Base-by-base conservation (phyloP, 129 eudicot species). In the Escallonia rubra region DNA sequence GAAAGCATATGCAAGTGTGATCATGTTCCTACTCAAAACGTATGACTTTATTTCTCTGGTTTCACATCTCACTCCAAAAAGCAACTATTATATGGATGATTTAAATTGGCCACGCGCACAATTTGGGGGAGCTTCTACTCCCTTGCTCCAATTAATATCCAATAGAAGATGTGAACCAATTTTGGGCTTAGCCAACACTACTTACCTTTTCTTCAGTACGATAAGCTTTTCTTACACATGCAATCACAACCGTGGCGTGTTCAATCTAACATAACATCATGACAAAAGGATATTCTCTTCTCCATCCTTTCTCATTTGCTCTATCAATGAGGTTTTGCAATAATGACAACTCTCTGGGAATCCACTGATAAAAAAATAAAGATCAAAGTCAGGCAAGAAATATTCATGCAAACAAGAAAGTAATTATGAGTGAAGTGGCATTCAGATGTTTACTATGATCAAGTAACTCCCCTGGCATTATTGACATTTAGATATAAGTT, bases 261-360 rank as follows among this genome's bases (percentile, higher is more conserved):
- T 23, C 1, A 23, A 23, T 1, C 34, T 23, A 23, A 23, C 34
- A 23, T 23, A 63, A 43, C 7, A 55, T 55, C 14, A 68, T 0
- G 2, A 68, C 0, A 60, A 47, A 75, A 75, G 79, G 79, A 75
- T 75, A 75, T 70, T 68, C 58, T 52, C 57, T 61, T 75, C 74
- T 75, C 74, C 79, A 62, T 34, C 79, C 74, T 67, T 61, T 75
- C 59, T 75, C 79, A 68, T 68, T 75, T 3, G 79, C 74, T 41
- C 9, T 61, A 59, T 75, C 79, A 50, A 75, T 75, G 7, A 64
- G 79, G 62, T 61, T 68, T 60, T 75, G 66, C 65, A 75, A 42
- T 6, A 43, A 38, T 10, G 16, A 14, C 52, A 61, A 48, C 61
- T 75, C 79, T 59, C 62, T 75, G 14, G 44, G 43, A 23, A 75